These are phyloP conservation scores for Firmiana major DNA, from an alignment of 345 rosid species.

Conservation along the genomic window DNA sequence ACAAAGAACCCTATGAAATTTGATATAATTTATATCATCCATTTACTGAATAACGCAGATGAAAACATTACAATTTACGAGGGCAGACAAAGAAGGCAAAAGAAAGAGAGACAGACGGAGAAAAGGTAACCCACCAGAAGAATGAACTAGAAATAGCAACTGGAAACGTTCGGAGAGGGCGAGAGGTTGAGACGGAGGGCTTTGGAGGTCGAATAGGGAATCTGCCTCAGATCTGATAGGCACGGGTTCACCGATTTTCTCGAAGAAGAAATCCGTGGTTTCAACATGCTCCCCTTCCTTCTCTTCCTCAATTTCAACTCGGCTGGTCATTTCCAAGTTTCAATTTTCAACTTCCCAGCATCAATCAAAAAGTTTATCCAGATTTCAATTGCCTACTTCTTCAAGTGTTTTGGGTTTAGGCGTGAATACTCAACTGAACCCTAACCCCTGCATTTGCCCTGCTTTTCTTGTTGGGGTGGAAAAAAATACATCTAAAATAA, in stretches of 20 bases:
- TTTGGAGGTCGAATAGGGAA: conserved; percentile 39
- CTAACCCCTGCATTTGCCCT: no score
- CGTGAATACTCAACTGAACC: no score
- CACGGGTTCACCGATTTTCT: conserved; percentile 62
- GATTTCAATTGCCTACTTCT: no score
- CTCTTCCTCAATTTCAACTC: conserved; percentile 43
- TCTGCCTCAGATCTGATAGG: conserved; percentile 30
- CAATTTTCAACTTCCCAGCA: neutral
- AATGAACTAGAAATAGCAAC: conserved; percentile 64
- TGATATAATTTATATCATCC: neutral
- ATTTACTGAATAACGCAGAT: neutral
- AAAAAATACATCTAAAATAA: no score
- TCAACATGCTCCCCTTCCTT: conserved; percentile 55
- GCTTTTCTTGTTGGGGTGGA: no score
- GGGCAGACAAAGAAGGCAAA: neutral
- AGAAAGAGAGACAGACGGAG: neutral
- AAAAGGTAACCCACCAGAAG: conserved; percentile 42
- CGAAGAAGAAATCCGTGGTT: conserved; percentile 64
- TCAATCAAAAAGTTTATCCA: neutral
- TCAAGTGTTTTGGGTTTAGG: no score
- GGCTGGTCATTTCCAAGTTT: conserved; percentile 18
- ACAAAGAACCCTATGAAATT: conserved; percentile 66
- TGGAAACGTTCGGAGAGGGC: conserved; percentile 55
- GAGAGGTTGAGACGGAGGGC: conserved; percentile 70
- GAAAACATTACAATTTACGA: neutral